phyloP scores from a whole-genome alignment of 1,139 yeast species.

The Hemisphaericaspora xylofermentans region DNA sequence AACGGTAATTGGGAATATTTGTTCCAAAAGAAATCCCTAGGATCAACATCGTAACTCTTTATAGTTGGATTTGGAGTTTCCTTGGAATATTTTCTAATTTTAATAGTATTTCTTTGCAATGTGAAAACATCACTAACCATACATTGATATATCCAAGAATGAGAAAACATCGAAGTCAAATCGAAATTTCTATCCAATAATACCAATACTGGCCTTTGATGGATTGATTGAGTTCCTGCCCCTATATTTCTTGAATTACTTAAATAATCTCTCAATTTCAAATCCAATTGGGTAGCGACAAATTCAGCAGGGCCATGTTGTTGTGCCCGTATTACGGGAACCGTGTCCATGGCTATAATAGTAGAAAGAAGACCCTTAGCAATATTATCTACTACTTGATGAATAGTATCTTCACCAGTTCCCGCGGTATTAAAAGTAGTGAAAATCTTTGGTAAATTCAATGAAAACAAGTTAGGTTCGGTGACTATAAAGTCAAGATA shows the following conservation, averaged over 20 bases:
- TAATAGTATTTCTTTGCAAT: constrained; percentile 71
- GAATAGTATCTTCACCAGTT: constrained; percentile 74
- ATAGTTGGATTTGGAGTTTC: constrained; percentile 32
- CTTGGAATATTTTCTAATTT: constrained; percentile 38
- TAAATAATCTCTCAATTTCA: constrained; percentile 78
- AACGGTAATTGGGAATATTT: constrained; percentile 84
- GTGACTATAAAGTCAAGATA: constrained; percentile 89
- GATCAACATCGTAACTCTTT: constrained; percentile 81
- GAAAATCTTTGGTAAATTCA: constrained; percentile 69
- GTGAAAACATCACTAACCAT: constrained; percentile 91
- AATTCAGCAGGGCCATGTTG: constrained; percentile 94
- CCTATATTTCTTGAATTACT: constrained; percentile 54
- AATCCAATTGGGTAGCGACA: constrained; percentile 83
- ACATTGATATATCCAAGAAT: constrained; percentile 97
- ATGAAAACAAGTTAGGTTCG: constrained; percentile 84
- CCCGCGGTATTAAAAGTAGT: constrained; percentile 66
- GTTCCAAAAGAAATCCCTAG: constrained; percentile 89
- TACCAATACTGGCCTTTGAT: constrained; percentile 72
- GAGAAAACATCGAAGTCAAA: constrained; percentile 89
- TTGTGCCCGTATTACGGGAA: constrained; percentile 90
- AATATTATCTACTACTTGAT: constrained; percentile 61
- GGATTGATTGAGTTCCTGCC: constrained; percentile 23
- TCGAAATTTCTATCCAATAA: constrained; percentile 87
- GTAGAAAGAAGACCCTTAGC: constrained; percentile 81
- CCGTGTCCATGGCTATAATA: constrained; percentile 70